These are phyloP conservation scores for Lolium perenne DNA, from an alignment of 176 grass and related monocot genomes.

Conservation along the genomic window DNA sequence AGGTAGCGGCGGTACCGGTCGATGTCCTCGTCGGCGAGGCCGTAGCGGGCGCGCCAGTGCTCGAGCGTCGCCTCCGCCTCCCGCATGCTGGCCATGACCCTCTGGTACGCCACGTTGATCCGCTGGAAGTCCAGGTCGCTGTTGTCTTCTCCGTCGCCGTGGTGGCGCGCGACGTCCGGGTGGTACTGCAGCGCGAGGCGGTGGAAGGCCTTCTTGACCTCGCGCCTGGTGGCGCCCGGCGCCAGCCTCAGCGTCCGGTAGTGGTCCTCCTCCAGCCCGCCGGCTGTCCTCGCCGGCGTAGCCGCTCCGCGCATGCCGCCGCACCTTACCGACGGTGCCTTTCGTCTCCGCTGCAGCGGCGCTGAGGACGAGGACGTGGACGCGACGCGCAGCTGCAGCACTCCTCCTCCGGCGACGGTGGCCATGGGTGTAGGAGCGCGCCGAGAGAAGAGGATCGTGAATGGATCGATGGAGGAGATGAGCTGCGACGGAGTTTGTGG, in stretches of 20 bases:
- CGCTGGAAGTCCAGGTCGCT: conserved; percentile 30
- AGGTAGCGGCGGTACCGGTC: conserved; percentile 16
- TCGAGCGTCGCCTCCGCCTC: conserved; percentile 55
- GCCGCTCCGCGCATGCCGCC: not conserved
- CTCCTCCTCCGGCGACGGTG: not conserved
- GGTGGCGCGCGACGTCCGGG: conserved; percentile 41
- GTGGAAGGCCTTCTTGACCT: conserved; percentile 71
- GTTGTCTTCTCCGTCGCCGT: not conserved
- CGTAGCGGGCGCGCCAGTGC: conserved; percentile 43
- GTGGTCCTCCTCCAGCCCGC: conserved; percentile 26
- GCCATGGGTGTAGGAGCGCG: not conserved
- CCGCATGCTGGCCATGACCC: conserved; percentile 44
- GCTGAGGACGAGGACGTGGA: not conserved
- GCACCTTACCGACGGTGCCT: not conserved
- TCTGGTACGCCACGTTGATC: conserved; percentile 56
- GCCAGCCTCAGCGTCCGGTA: conserved; percentile 53
- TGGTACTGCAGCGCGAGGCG: conserved; percentile 28
- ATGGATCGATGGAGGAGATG: not conserved
- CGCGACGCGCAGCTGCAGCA: not conserved
- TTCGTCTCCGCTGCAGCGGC: not conserved
- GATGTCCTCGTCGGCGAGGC: conserved; percentile 19
- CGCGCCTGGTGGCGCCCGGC: conserved; percentile 49
- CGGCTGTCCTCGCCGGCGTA: not conserved
- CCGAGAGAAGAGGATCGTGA: not conserved
- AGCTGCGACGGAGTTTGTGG: not conserved